Evolutionary conservation across 106 monocot genomes (phyloP).

Genomic region (Acorus calamus): DNA sequence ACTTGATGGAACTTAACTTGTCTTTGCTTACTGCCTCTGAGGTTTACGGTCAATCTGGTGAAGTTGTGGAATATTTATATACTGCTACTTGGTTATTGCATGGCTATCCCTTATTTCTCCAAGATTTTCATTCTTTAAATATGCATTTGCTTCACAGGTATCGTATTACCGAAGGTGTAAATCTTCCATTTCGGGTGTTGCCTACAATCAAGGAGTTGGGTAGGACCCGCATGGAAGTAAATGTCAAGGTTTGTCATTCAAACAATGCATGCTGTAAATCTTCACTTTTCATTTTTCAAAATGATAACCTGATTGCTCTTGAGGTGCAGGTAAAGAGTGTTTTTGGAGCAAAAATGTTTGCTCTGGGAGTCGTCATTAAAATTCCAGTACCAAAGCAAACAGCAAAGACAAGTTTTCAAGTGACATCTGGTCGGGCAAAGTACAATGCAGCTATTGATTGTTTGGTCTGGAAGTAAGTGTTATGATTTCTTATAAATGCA

Average conservation of each 20-base stretch:
- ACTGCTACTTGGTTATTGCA: too few relatives aligned
- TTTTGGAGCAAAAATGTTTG: slow-evolving; percentile 98
- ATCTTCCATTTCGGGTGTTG: slow-evolving; percentile 95
- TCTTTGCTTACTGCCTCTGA: too few relatives aligned
- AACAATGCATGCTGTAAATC: not conserved
- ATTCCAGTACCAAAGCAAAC: slow-evolving; percentile 99
- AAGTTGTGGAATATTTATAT: too few relatives aligned
- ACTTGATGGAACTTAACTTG: too few relatives aligned
- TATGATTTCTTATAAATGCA: not conserved
- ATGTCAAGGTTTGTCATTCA: slow-evolving; percentile 70
- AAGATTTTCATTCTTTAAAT: not conserved
- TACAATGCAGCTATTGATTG: slow-evolving; percentile 97
- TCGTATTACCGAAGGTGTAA: slow-evolving; percentile 97
- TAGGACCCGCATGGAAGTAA: slow-evolving; percentile 92
- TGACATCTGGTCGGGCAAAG: slow-evolving; percentile 95
- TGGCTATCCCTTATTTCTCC: too few relatives aligned
- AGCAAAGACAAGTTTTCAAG: slow-evolving; percentile 98
- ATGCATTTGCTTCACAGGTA: slow-evolving; percentile 34
- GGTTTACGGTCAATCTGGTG: too few relatives aligned
- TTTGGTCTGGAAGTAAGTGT: slow-evolving; percentile 95
- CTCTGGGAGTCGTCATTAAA: slow-evolving; percentile 94
- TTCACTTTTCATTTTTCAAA: not conserved
- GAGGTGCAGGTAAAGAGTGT: slow-evolving; percentile 87
- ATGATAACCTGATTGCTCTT: not conserved
- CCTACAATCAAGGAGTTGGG: slow-evolving; percentile 98